These are phyloP conservation scores for Komagataella ulmi DNA, from an alignment of 805 yeast species.

Conservation along the genomic window DNA sequence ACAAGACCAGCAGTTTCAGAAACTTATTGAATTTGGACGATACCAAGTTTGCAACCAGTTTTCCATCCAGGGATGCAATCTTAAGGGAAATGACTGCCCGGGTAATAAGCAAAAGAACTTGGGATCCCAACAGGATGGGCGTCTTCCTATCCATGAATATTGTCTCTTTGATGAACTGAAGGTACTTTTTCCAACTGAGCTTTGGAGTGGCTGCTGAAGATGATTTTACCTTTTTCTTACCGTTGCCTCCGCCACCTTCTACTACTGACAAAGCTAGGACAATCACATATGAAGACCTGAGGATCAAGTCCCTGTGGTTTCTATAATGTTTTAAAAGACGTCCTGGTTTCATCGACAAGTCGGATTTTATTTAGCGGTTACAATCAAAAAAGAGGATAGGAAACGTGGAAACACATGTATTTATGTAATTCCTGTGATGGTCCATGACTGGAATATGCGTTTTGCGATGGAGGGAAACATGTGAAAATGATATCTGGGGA, in stretches of 20 bases:
- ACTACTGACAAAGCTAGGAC: background rate
- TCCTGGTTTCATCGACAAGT: background rate
- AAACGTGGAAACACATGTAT: background rate
- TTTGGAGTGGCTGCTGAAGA: background rate
- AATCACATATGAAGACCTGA: background rate
- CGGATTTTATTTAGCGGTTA: background rate
- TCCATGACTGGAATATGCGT: background rate
- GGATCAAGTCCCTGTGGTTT: background rate
- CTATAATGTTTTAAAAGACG: background rate
- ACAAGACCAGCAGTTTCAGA: constrained; percentile 44
- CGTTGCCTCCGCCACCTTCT: background rate
- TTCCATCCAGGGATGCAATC: constrained; percentile 81
- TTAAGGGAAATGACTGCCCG: constrained; percentile 67
- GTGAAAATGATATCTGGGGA: background rate
- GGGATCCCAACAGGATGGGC: background rate
- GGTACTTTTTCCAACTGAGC: background rate
- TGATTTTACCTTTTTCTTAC: background rate
- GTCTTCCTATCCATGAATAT: background rate
- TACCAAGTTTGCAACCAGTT: constrained; percentile 69
- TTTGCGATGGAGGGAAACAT: background rate
- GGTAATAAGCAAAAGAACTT: constrained; percentile 31
- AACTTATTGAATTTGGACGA: constrained; percentile 55
- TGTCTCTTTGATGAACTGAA: background rate
- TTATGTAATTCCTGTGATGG: background rate
- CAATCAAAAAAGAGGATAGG: background rate